Base-by-base conservation (phyloP, 139 green algal species). In the Diplosphaera chodatii region DNA sequence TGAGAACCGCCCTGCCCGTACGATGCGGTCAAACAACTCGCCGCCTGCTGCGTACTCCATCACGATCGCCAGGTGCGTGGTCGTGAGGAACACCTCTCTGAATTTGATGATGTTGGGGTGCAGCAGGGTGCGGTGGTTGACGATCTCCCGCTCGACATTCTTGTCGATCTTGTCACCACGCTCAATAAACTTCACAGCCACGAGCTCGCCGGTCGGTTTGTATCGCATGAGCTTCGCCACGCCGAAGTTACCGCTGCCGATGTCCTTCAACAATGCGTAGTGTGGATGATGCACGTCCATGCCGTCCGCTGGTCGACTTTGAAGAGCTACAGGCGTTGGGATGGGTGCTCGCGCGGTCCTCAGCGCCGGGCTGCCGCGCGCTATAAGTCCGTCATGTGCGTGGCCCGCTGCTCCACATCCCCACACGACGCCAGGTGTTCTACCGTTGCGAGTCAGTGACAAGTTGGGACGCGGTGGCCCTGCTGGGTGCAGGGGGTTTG, bases 21-120 rank as follows among this genome's bases (percentile, higher is more conserved):
- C 92, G 70, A 99, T 98, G 28, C 91, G 82, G 64, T 98, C 90
- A 80, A 98, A 98, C n/a, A 98, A 82, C 85, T 99, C 94, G 4
- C 94, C 94, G 4, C 94, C 93, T 27, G 81, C 80, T 18, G 87
- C 87, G 48, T 89, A 91, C 80, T 95, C 89, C 87, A 95, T 95
- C 0, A 88, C 85, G 33, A 95, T 95, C 32, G 77, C 86, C 27
- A 95, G 75, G 71, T 95, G 85, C 6, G 87, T 86, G 31, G 69
- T 68, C 10, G 88, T 92, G n/a, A 91, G 30, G 28, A 89, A 87
- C 3, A 92, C 91, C 83, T 97, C 92, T 34, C 89, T 90, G 84
- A 99, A 99, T 3, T 79, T 74, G 15, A 99, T 86, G 67, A 99
- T 98, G 77, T 98, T 98, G n/a, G 93, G 92, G 74, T 99, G 95